Evolutionary conservation across 768 basidiomycete species (phyloP), one percentile per base, ranked within the genome.

Genomic region (Xerocomus potaroensis): DNA sequence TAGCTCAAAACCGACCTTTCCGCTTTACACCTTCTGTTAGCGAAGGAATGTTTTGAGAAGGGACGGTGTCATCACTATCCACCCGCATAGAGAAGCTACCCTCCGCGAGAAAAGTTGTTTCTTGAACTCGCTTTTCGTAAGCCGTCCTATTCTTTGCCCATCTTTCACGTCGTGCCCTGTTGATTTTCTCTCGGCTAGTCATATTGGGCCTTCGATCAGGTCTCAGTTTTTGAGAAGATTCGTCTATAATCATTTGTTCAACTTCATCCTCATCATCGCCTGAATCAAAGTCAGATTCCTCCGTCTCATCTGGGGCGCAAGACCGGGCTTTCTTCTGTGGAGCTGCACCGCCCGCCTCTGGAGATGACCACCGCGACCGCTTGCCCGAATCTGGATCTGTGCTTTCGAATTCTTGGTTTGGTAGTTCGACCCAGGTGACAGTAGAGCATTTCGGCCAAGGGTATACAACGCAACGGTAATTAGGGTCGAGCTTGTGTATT

Each of bases 401-500:
- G 27, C 39, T 33, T 15, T 60, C 44, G 8, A 27, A 30, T 9
- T 23, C 44, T 43, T 48, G 51, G 42, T 41, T 29, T 18, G 48
- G 35, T 4, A 34, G 32, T 22, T 65, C 58, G 27, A 57, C 45
- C 50, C 48, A 51, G 34, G 42, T 50, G 27, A 67, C 47, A 14
- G 59, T 48, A 16, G 67, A 46, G 27, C 57, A 58, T 38, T 69
- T 63, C 8, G 77, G 74, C 43, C 67, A 65, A 27, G 61, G 61
- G 26, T 67, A 74, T 8, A 87, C 79, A 47, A 69, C 64, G 58
- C 87, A 91, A 19, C 78, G 75, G 54, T 90, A 90, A n/a, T 65
- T 63, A 3, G 83, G 80, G 58, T 91, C 88, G 8, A 91, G 73
- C 59, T 89, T 90, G 68, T 89, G 83, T 23, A 90, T 81, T 50